Conservation (phyloP, 768 basidiomycete species). For the Gyrodon lividus region DNA sequence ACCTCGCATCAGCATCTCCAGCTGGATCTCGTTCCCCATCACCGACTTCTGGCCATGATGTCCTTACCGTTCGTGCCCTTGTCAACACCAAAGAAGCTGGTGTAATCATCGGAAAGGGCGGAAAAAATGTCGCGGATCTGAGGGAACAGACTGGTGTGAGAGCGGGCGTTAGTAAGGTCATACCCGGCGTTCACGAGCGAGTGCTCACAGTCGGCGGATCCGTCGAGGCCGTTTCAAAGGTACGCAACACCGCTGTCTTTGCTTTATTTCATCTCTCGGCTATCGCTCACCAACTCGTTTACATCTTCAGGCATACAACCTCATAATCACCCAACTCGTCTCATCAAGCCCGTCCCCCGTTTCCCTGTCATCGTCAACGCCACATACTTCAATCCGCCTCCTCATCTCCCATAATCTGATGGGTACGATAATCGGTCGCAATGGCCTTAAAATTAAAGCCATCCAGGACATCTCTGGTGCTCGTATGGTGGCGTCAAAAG, state of each 20-base stretch:
- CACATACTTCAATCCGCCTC: constrained; percentile 89
- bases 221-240: constrained; percentile 92
- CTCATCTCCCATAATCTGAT: constrained; percentile 99
- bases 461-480: constrained; percentile 96
- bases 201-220: constrained; percentile 93
- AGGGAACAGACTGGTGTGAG: constrained; percentile 95
- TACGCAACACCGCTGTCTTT: constrained; percentile 30
- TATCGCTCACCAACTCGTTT: constrained; percentile 13
- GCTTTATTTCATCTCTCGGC: constrained; percentile 1
- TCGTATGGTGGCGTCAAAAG: constrained; percentile 98
- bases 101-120: constrained; percentile 94
- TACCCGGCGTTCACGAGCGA: constrained; percentile 95
- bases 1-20: constrained; percentile 45
- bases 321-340: constrained; percentile 91
- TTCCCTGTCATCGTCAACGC: constrained; percentile 61
- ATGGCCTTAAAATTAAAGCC: constrained; percentile 96
- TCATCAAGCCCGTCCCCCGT: constrained; percentile 71
- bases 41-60: constrained; percentile 61
- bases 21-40: constrained; percentile 74
- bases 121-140: constrained; percentile 96
- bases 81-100: constrained; percentile 97
- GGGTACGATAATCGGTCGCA: constrained; percentile 97
- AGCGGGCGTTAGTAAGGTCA: constrained; percentile 98
- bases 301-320: constrained; percentile 76
- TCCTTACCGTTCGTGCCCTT: constrained; percentile 88